These are phyloP conservation scores for Phytopythium sindhum DNA, from an alignment of 352 stramenopile genomes.

Conservation along the genomic window DNA sequence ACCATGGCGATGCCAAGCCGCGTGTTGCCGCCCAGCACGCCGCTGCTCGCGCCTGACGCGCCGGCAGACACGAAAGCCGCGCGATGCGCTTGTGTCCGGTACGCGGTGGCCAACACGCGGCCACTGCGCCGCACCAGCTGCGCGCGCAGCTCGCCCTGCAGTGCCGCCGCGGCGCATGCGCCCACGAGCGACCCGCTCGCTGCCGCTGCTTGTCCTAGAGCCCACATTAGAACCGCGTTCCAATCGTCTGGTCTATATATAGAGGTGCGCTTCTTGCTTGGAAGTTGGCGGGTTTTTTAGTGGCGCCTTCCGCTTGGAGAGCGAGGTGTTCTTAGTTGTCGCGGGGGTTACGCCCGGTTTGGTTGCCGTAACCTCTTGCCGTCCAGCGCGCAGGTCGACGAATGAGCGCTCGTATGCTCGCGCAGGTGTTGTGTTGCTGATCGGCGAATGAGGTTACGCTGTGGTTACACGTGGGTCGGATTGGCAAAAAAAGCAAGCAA, in stretches of 20 bases:
- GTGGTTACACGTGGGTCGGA: neutral
- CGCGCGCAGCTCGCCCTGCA: conserved; percentile 7
- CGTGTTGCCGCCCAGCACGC: conserved; percentile 7
- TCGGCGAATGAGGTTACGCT: neutral
- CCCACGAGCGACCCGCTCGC: conserved; percentile 2
- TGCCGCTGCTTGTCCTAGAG: neutral
- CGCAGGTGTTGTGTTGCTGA: too few relatives aligned
- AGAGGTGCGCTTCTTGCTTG: neutral
- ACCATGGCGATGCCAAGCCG: conserved; percentile 43
- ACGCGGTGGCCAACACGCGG: conserved; percentile 10
- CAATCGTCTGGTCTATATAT: neutral
- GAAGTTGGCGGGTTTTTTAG: neutral
- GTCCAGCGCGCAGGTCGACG: neutral
- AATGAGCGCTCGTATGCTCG: neutral
- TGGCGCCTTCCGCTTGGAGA: neutral
- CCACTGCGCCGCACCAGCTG: conserved; percentile 5
- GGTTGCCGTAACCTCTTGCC: neutral
- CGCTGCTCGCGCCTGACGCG: neutral
- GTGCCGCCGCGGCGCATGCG: conserved; percentile 1
- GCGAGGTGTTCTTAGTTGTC: neutral
- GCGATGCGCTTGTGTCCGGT: conserved; percentile 29
- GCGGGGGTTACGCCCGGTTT: neutral
- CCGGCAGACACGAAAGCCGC: neutral
- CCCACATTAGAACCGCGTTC: neutral
- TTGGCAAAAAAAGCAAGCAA: conserved; percentile 4